These are phyloP conservation scores for Talaromyces sp. DNA, from an alignment of 2,329 filamentous ascomycete species.

Conservation along the genomic window DNA sequence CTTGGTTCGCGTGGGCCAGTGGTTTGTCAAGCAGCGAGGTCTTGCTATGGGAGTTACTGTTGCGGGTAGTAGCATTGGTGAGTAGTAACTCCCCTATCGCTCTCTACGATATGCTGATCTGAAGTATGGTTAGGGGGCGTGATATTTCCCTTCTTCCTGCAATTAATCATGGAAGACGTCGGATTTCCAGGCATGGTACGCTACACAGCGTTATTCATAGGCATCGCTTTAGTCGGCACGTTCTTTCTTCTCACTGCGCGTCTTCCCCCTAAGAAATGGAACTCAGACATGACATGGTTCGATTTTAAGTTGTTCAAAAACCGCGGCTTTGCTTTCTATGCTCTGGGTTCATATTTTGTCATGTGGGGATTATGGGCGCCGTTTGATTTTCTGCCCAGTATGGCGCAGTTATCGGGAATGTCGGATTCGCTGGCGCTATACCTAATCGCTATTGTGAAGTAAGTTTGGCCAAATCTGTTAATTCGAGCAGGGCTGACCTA, in stretches of 20 bases:
- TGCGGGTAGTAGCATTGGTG: slow-evolving; percentile 39
- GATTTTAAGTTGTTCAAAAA: slow-evolving; percentile 29
- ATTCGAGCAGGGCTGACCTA: not conserved
- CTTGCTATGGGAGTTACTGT: slow-evolving; percentile 57
- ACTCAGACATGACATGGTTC: slow-evolving; percentile 29
- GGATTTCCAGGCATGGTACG: slow-evolving; percentile 26
- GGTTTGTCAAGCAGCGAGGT: slow-evolving; percentile 54
- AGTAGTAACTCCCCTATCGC: not conserved
- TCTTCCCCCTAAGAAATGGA: slow-evolving; percentile 32
- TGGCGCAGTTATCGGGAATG: slow-evolving; percentile 24
- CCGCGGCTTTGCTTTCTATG: slow-evolving; percentile 28
- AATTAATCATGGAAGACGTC: slow-evolving; percentile 22
- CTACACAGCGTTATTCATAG: slow-evolving; percentile 27
- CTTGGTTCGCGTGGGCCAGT: slow-evolving; percentile 40
- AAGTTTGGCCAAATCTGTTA: not conserved
- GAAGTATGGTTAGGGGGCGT: slow-evolving; percentile 22
- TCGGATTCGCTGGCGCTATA: slow-evolving; percentile 26
- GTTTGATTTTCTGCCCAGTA: slow-evolving; percentile 27
- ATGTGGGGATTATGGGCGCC: slow-evolving; percentile 31
- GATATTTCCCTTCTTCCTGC: slow-evolving; percentile 28
- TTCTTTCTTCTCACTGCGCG: slow-evolving; percentile 27
- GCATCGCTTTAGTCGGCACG: slow-evolving; percentile 22
- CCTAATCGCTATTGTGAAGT: slow-evolving; percentile 32
- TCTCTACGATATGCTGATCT: not conserved
- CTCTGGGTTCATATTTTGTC: slow-evolving; percentile 28